These are phyloP conservation scores for Ehretia macrophylla DNA, from an alignment of 257 asterid species.

Conservation along the genomic window DNA sequence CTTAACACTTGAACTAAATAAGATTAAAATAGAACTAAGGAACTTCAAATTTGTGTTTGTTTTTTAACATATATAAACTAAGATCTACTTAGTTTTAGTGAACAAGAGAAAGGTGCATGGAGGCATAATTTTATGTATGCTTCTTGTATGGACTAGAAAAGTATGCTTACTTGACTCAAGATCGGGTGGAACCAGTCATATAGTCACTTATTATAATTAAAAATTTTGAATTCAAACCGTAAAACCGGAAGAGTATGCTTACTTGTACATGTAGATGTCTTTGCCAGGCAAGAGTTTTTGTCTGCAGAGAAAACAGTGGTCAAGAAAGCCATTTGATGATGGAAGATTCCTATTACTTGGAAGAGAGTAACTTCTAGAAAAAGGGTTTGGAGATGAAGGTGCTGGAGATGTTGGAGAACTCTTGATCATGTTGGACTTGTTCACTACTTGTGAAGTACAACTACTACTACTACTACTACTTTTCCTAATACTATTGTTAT, in stretches of 20 bases:
- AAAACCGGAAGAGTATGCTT: slow-evolving; percentile 13
- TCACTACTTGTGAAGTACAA: slow-evolving; percentile 40
- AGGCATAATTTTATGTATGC: too few relatives aligned
- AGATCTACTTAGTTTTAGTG: too few relatives aligned
- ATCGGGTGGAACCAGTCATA: too few relatives aligned
- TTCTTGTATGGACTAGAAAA: too few relatives aligned
- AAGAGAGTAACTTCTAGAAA: slow-evolving; percentile 8
- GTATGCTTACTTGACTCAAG: too few relatives aligned
- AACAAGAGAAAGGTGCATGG: neutral
- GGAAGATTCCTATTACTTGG: slow-evolving; percentile 1
- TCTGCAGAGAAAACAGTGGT: slow-evolving; percentile 68
- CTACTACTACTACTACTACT: slow-evolving; percentile 1
- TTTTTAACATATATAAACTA: too few relatives aligned
- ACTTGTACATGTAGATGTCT: slow-evolving; percentile 98
- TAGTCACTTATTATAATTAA: too few relatives aligned
- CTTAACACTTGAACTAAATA: too few relatives aligned
- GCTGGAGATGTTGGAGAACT: slow-evolving; percentile 28
- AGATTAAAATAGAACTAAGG: too few relatives aligned
- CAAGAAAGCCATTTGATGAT: slow-evolving; percentile 44
- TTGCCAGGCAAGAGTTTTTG: slow-evolving; percentile 62
- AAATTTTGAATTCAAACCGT: too few relatives aligned
- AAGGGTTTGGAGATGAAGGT: slow-evolving; percentile 20
- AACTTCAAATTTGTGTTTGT: too few relatives aligned
- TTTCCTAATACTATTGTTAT: slow-evolving; percentile 5
- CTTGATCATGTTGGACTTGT: slow-evolving; percentile 60